Percentiles rank a stretch among this genome's conserved stretches.
These are phyloP conservation scores for Cenchrus americanus DNA, from an alignment of 176 grass and related monocot genomes.

Conservation along the genomic window DNA sequence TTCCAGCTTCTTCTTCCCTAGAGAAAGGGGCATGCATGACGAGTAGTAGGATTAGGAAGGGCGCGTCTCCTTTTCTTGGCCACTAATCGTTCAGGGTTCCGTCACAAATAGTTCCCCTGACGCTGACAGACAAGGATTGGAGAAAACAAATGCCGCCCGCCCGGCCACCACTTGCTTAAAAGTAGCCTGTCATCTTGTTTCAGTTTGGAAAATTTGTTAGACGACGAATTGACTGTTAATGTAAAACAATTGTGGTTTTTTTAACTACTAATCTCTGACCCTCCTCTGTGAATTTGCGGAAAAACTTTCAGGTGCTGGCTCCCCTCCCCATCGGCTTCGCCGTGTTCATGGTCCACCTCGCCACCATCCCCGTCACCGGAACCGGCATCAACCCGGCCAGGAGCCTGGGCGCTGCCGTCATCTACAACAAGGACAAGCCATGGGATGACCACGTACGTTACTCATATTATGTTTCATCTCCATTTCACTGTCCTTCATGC, in stretches of 20 bases:
- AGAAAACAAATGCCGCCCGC: neutral
- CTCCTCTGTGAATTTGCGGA: too few species aligned
- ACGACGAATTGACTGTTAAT: too few species aligned
- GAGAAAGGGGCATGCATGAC: slow-evolving; percentile 14
- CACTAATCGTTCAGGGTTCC: neutral
- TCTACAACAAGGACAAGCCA: slow-evolving; percentile 68
- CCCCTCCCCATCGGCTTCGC: slow-evolving; percentile 90
- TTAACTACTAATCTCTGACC: too few species aligned
- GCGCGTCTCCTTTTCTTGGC: neutral
- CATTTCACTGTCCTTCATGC: neutral
- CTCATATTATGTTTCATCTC: too few species aligned
- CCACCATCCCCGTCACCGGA: slow-evolving; percentile 88
- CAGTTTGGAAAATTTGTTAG: too few species aligned
- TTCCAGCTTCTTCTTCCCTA: neutral
- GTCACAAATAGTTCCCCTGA: neutral
- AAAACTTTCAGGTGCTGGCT: slow-evolving; percentile 58
- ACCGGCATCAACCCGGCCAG: slow-evolving; percentile 92
- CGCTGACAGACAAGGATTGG: neutral
- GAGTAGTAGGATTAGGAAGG: neutral
- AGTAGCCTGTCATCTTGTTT: neutral
- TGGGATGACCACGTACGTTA: slow-evolving; percentile 75
- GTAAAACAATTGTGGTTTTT: too few species aligned
- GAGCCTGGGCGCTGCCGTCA: slow-evolving; percentile 75
- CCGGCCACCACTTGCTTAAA: neutral
- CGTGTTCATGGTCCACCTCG: slow-evolving; percentile 93